These are phyloP conservation scores for Bruguiera hainesii DNA, from an alignment of 441 rosid species.

Conservation along the genomic window DNA sequence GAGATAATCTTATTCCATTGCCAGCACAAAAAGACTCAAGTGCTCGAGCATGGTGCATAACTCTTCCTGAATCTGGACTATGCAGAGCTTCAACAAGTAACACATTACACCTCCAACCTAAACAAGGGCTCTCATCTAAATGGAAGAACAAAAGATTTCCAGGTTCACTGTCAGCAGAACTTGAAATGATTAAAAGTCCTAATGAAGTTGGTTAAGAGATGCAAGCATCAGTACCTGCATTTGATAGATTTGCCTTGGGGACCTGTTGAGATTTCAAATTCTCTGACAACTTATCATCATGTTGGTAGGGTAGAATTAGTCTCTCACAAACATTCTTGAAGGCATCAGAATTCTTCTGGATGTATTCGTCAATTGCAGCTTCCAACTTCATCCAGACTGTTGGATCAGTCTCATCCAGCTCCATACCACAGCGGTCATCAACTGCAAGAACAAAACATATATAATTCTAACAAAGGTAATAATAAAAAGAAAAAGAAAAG, in stretches of 20 bases:
- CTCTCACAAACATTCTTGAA: constrained; percentile 70
- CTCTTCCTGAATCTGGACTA: constrained; percentile 83
- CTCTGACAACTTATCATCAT: constrained; percentile 68
- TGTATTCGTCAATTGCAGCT: constrained; percentile 78
- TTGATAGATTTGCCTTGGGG: constrained; percentile 41
- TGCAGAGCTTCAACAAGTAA: constrained; percentile 94
- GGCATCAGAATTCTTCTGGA: constrained; percentile 59
- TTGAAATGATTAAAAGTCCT: not conserved
- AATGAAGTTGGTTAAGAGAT: constrained; percentile 6
- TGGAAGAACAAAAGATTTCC: constrained; percentile 21
- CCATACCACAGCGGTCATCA: constrained; percentile 97
- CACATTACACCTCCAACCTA: constrained; percentile 95
- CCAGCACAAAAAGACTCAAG: constrained; percentile 84
- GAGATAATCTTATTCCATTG: constrained; percentile 68
- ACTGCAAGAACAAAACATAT: constrained; percentile 41
- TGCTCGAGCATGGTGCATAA: constrained; percentile 79
- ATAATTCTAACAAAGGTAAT: constrained; percentile 10
- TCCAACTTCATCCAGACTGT: constrained; percentile 89
- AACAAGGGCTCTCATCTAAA: constrained; percentile 59
- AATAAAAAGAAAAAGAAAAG: not conserved
- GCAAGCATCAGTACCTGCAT: constrained; percentile 48
- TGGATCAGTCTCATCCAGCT: constrained; percentile 99
- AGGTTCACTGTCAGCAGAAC: constrained; percentile 22
- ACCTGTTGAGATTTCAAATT: constrained; percentile 45
- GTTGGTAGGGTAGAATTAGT: constrained; percentile 69